Base-by-base conservation (phyloP, 371 early-diverging fungal genomes). In the Zychaea mexicana region DNA sequence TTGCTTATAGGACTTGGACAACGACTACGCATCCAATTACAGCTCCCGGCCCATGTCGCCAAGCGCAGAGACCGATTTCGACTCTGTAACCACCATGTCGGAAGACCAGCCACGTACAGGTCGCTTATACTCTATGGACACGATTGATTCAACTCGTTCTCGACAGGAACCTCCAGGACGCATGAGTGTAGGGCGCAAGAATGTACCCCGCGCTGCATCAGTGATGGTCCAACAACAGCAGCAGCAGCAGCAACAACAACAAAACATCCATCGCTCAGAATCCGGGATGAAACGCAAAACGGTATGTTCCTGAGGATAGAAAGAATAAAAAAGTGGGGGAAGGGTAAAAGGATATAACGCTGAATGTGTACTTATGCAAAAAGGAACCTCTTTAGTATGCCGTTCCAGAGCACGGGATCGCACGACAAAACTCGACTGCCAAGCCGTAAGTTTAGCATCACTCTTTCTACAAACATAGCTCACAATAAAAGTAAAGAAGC, bases 181-280 rank as follows among this genome's bases (percentile, higher is more conserved):
- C 1, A 52, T 53, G n/a, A 52, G 53, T 39, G 53, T 61, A 8
- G 52, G 62, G 17, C 62, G 62, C 24, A 61, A 61, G 26, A 52
- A 61, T 33, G 24, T 61, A 10, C 62, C 62, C 17, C 19, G 27
- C 6, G 38, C 65, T 32, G 32, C 54, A 55, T 60, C 60, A n/a
- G 42, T 52, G 12, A 24, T 65, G 60, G 54, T 52, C 33, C 28
- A 39, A 12, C 42, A 42, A 42, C 42, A 39, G 15, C 39, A 39
- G n/a, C 39, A 39, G 15, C 39, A 7, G n/a, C 39, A 39, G 15
- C 39, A 7, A 39, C 39, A 39, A 39, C 42, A 42, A 42, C 65
- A 60, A 56, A 38, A 63, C 57, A 49, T 49, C 6, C 49, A 49
- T 49, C 49, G n/a, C 12, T 24, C 49, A 24, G 49, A 49, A 49